Percentiles rank a stretch among this genome's conserved stretches.
Evolutionary conservation across 2,329 filamentous ascomycete species (phyloP).

Genomic region (Arachnomyces sp.): DNA sequence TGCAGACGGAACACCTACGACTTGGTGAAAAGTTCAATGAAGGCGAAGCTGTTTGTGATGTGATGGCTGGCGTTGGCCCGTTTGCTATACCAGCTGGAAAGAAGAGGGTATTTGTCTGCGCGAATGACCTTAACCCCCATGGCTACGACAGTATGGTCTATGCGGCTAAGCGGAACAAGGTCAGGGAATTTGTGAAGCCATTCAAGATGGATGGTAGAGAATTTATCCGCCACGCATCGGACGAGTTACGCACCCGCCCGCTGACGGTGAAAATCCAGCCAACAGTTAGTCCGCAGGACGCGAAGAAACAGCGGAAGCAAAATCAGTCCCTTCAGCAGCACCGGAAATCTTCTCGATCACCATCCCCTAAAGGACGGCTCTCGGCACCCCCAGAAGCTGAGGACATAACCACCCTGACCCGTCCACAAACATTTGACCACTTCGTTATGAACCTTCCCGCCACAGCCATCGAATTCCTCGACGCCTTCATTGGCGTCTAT

Average conservation of each 20-base stretch:
- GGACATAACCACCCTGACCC: slow-evolving; percentile 33
- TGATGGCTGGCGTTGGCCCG: slow-evolving; percentile 95
- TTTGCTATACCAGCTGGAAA: slow-evolving; percentile 89
- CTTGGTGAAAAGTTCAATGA: slow-evolving; percentile 67
- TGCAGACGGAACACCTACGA: slow-evolving; percentile 81
- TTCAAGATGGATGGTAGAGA: slow-evolving; percentile 73
- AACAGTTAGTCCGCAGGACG: slow-evolving; percentile 28
- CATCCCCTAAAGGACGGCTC: slow-evolving; percentile 11
- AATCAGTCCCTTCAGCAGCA: slow-evolving; percentile 16
- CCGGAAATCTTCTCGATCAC: slow-evolving; percentile 17
- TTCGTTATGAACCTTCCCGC: slow-evolving; percentile 98
- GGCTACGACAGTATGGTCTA: slow-evolving; percentile 65
- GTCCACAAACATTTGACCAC: slow-evolving; percentile 71
- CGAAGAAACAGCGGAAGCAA: slow-evolving; percentile 23
- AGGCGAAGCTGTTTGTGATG: slow-evolving; percentile 85
- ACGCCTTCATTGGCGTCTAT: slow-evolving; percentile 71
- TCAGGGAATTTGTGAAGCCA: slow-evolving; percentile 61
- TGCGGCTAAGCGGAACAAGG: slow-evolving; percentile 72
- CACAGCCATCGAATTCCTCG: slow-evolving; percentile 75
- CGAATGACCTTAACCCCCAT: slow-evolving; percentile 93
- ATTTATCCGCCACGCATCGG: slow-evolving; percentile 67
- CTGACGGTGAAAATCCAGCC: slow-evolving; percentile 46
- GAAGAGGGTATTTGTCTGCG: slow-evolving; percentile 86
- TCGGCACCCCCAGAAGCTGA: slow-evolving; percentile 28
- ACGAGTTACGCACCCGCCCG: slow-evolving; percentile 41